phyloP scores from a whole-genome alignment of 2,329 filamentous ascomycete species.

The Byssothecium circinans region DNA sequence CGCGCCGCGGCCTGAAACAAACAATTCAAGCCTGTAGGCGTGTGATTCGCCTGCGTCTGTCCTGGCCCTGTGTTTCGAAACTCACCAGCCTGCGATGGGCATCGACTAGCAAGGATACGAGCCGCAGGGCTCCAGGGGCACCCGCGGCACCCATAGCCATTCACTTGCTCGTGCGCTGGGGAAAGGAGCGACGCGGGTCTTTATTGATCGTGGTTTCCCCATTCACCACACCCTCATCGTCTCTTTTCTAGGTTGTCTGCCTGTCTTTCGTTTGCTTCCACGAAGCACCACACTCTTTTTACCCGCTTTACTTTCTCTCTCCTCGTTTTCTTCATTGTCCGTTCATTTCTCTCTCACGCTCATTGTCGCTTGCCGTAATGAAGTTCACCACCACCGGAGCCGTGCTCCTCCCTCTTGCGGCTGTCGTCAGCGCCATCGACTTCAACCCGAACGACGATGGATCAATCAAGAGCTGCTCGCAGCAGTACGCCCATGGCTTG shows the following conservation, averaged over 20 bases:
- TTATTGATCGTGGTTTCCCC: constrained; percentile 14
- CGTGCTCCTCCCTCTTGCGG: constrained; percentile 38
- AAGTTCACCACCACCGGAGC: constrained; percentile 37
- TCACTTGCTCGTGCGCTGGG: constrained; percentile 24
- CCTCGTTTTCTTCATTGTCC: constrained; percentile 2
- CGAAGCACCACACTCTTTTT: constrained; percentile 28
- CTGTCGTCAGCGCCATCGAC: constrained; percentile 32
- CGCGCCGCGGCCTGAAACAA: constrained; percentile 7
- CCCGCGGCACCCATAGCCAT: constrained; percentile 2
- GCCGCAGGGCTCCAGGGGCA: constrained; percentile 10
- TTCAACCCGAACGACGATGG: constrained; percentile 37
- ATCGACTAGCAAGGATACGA: constrained; percentile 7
- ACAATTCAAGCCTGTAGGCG: constrained; percentile 17
- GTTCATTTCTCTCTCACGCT: constrained; percentile 1
- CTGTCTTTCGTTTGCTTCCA: constrained; percentile 19
- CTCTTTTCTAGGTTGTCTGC: constrained; percentile 12
- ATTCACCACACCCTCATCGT: constrained; percentile 17
- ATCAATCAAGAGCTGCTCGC: constrained; percentile 32
- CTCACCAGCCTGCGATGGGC: constrained; percentile 15
- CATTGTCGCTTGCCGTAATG: constrained; percentile 25
- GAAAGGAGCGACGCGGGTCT: constrained; percentile 5
- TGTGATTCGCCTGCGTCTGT: neutral
- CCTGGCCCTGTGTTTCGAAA: constrained; percentile 28
- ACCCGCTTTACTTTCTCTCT: constrained; percentile 13
- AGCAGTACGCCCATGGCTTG: constrained; percentile 37